phyloP scores from a whole-genome alignment of 495 filamentous ascomycete genomes.

The Pyrenula aspistea region DNA sequence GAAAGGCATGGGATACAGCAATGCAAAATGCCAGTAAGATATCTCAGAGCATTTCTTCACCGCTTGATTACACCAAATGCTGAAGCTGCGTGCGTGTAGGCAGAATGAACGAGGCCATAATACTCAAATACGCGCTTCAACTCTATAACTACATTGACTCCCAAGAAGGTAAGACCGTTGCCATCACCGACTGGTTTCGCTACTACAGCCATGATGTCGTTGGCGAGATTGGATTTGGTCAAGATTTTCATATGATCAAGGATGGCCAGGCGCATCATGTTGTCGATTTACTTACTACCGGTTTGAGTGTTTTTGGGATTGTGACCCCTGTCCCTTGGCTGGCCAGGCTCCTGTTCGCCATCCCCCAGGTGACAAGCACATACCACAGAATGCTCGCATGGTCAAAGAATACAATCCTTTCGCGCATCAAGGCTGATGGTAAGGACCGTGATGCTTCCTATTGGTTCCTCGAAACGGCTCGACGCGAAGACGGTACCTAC shows the following conservation, averaged over 20 bases:
- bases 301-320: conserved; percentile 1
- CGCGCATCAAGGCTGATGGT: neutral
- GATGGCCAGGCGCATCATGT: conserved; percentile 6
- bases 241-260: conserved; percentile 20
- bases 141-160: conserved; percentile 3
- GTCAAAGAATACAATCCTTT: conserved; percentile 3
- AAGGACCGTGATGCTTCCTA: conserved; percentile 9
- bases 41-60: no score
- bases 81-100: conserved; percentile 4
- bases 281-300: conserved; percentile 8
- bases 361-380: conserved; percentile 1
- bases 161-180: conserved; percentile 5
- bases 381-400: conserved; percentile 3
- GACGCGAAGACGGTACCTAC: neutral
- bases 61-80: no score
- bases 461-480: conserved; percentile 9
- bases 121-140: conserved; percentile 5
- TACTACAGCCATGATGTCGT: conserved; percentile 22
- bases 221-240: conserved; percentile 21
- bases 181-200: conserved; percentile 14
- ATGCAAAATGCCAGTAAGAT: conserved; percentile 13
- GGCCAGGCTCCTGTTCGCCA: neutral
- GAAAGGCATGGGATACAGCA: conserved; percentile 17
- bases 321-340: conserved; percentile 8
- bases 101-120: conserved; percentile 12